Evolutionary conservation across 2,329 filamentous ascomycete genomes (phyloP), one percentile per base, ranked within the genome.

Genomic region (Claviceps sp.): DNA sequence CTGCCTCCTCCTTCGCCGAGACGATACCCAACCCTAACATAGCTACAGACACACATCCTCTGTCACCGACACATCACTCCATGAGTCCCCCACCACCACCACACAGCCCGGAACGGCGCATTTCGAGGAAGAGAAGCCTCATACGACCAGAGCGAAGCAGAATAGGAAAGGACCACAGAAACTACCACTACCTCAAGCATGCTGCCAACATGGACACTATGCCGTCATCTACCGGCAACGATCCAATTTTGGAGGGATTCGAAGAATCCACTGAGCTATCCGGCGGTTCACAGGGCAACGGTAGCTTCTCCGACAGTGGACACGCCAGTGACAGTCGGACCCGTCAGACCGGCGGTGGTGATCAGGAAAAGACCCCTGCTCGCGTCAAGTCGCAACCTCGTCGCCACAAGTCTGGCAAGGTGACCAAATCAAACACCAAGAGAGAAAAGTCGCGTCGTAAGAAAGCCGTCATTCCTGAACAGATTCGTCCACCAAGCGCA

Each of bases 101-200:
- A 38, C 57, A 53, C 16, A 55, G 56, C 43, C 56, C 58, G 55
- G 61, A 70, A 50, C 63, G 67, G 50, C 64, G 67, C 41, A 66
- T 79, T 55, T 64, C 70, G 55, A 82, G 90, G 60, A 97, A 97
- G 70, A 82, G 86, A 65, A 96, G 88, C 67, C 73, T 98, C 57
- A 84, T 98, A 63, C 79, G 86, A 55, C 93, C 93, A 1, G 93
- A 98, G 70, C 81, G 93, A 58, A 85, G 85, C 62, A 81, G 86
- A 59, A 88, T 95, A 59, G 86, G 90, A 60, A 82, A 78, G 57
- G 86, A 90, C 60, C 89, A 97, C 65, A 89, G 90, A 14, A 94
- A 97, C 67, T 98, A 96, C 64, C 80, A 96, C 70, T 98, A 98
- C 69, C 83, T 88, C 59, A 86, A 95, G 66, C 90, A 95, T 78